These are phyloP conservation scores for Acanthamoeba polyphaga DNA, from an alignment of 208 protist species.

Conservation along the genomic window DNA sequence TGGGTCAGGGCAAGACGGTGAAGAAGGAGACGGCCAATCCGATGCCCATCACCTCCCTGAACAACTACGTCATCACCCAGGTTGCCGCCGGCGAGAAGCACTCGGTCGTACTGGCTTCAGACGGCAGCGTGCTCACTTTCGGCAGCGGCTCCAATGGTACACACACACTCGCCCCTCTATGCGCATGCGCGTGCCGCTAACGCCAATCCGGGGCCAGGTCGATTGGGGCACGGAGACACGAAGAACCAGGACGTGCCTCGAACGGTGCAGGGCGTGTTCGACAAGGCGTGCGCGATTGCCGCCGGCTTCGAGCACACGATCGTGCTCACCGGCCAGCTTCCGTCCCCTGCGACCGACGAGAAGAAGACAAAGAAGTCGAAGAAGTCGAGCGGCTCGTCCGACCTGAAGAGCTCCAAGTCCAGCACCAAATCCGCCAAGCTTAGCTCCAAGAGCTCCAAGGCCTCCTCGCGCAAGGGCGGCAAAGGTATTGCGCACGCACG, in stretches of 20 bases:
- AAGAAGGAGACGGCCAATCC: conserved; percentile 46
- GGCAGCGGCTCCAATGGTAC: conserved; percentile 32
- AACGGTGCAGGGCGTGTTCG: conserved; percentile 42
- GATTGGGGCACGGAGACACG: conserved; percentile 2
- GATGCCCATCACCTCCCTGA: background rate
- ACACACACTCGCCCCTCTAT: background rate
- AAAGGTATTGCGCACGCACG: background rate
- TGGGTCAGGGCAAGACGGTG: conserved; percentile 42
- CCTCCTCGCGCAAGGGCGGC: background rate
- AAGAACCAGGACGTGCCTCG: conserved; percentile 35
- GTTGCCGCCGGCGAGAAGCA: conserved; percentile 49
- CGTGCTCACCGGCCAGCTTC: background rate
- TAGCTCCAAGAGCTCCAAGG: background rate
- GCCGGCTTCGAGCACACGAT: conserved; percentile 45
- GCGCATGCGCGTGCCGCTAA: background rate
- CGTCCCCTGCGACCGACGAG: background rate
- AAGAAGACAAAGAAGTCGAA: conserved; percentile 1
- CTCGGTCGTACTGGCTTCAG: background rate
- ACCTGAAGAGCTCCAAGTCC: background rate
- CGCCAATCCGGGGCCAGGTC: background rate
- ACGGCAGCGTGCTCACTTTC: conserved; percentile 24
- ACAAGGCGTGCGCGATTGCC: conserved; percentile 10
- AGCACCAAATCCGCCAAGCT: background rate
- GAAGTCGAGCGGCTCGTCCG: background rate
- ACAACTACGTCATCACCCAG: background rate